These are phyloP conservation scores for Citrus medica DNA, from an alignment of 345 rosid genomes.

Conservation along the genomic window DNA sequence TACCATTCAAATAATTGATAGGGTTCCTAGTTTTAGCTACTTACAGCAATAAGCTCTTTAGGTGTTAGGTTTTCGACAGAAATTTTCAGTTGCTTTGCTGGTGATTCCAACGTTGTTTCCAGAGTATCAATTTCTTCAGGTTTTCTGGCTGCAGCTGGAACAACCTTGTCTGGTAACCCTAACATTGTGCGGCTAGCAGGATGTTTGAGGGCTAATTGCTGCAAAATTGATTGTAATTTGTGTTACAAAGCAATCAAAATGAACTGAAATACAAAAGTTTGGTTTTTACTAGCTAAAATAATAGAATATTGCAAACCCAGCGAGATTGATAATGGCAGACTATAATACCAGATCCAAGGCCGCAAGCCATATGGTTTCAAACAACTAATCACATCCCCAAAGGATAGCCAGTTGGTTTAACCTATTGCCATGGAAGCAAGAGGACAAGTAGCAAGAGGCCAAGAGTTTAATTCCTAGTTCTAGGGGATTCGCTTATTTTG, in stretches of 20 bases:
- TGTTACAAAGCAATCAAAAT: not conserved
- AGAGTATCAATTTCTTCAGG: slow-evolving; percentile 19
- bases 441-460: too few species aligned
- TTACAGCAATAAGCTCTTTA: slow-evolving; percentile 58
- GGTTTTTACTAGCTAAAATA: not conserved
- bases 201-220: slow-evolving; percentile 66
- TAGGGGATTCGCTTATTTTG: too few species aligned
- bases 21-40: slow-evolving; percentile 23
- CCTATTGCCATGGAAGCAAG: too few species aligned
- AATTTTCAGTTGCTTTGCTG: slow-evolving; percentile 28
- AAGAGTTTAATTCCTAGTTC: too few species aligned
- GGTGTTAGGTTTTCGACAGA: slow-evolving; percentile 47
- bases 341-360: not conserved
- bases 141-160: slow-evolving; percentile 24
- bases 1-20: slow-evolving; percentile 7
- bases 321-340: not conserved
- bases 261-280: not conserved
- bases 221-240: slow-evolving; percentile 30
- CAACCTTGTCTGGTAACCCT: slow-evolving; percentile 46
- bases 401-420: too few species aligned
- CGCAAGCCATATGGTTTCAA: not conserved
- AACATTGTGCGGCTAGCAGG: slow-evolving; percentile 58
- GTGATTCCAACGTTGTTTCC: slow-evolving; percentile 26
- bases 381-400: not conserved
- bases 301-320: too few species aligned